These are phyloP conservation scores for Geosmithia putterillii DNA, from an alignment of 2,329 filamentous ascomycete genomes.

Conservation along the genomic window DNA sequence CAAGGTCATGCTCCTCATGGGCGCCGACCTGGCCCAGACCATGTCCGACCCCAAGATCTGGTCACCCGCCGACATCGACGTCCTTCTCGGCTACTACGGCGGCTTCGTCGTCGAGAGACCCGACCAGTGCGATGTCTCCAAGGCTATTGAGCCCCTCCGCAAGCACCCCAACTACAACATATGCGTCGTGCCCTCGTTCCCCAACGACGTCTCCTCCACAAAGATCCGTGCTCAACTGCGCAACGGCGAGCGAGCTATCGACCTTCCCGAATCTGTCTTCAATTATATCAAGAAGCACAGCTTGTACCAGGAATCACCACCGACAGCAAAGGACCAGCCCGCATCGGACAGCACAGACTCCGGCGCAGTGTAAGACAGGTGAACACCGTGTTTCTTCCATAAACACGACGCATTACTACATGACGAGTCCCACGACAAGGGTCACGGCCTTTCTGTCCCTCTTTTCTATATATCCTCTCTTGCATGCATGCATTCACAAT, in stretches of 20 bases:
- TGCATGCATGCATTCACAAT: no score
- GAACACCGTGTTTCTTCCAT: no score
- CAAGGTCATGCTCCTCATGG: slow-evolving; percentile 65
- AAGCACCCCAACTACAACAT: slow-evolving; percentile 64
- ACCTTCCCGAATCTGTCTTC: slow-evolving; percentile 57
- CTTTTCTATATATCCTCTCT: no score
- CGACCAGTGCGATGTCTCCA: slow-evolving; percentile 66
- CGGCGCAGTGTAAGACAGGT: neutral
- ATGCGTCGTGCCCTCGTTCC: slow-evolving; percentile 72
- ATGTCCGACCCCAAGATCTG: slow-evolving; percentile 62
- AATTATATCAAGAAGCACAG: slow-evolving; percentile 54
- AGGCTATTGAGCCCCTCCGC: slow-evolving; percentile 63
- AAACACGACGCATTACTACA: neutral
- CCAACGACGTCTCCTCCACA: slow-evolving; percentile 69
- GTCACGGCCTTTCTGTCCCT: neutral
- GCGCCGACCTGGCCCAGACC: slow-evolving; percentile 57
- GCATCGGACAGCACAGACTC: neutral
- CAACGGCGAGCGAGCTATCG: slow-evolving; percentile 66
- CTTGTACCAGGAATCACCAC: slow-evolving; percentile 35
- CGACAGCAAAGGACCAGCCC: no score
- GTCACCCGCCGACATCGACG: slow-evolving; percentile 68
- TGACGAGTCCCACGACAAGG: neutral
- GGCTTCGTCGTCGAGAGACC: slow-evolving; percentile 71
- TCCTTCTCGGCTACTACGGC: slow-evolving; percentile 69
- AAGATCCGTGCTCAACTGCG: slow-evolving; percentile 68